Evolutionary conservation across 2,329 filamentous ascomycete genomes (phyloP).

Genomic region (Pseudopyrenochaeta lycopersici): DNA sequence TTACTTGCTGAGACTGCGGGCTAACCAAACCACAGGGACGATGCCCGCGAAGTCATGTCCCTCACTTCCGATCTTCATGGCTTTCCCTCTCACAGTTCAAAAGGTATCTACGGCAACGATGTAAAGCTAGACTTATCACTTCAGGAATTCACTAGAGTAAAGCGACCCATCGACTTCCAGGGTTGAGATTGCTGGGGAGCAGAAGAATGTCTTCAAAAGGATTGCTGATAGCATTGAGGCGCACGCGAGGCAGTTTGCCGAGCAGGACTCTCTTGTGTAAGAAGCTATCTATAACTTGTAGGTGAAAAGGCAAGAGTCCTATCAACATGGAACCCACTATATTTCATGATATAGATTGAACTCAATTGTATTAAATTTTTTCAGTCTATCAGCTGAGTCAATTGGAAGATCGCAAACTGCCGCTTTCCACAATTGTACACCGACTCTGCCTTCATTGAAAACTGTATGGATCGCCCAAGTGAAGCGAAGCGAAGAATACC

Average conservation of each 20-base stretch:
- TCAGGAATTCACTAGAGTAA: slow-evolving; percentile 56
- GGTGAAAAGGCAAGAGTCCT: no score
- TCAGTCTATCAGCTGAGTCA: no score
- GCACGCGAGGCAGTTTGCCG: slow-evolving; percentile 52
- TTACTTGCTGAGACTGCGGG: background rate
- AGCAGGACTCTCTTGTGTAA: slow-evolving; percentile 49
- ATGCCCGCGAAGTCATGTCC: slow-evolving; percentile 52
- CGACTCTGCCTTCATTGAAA: no score
- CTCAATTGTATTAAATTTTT: no score
- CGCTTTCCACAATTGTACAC: no score
- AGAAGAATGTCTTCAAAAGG: slow-evolving; percentile 55
- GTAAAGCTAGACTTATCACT: slow-evolving; percentile 51
- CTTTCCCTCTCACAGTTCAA: slow-evolving; percentile 49
- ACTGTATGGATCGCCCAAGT: no score
- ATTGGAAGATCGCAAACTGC: no score
- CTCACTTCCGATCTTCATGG: slow-evolving; percentile 51
- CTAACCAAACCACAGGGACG: slow-evolving; percentile 39
- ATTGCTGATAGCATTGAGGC: slow-evolving; percentile 55
- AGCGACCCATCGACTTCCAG: slow-evolving; percentile 46
- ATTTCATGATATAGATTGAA: no score
- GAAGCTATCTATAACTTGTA: no score
- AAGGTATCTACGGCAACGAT: slow-evolving; percentile 53
- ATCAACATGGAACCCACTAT: no score
- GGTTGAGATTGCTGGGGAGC: slow-evolving; percentile 48
- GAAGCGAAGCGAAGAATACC: no score